Base-by-base conservation (phyloP, 1,284 basidiomycete genomes). In the Cryptococcus amylolentus region DNA sequence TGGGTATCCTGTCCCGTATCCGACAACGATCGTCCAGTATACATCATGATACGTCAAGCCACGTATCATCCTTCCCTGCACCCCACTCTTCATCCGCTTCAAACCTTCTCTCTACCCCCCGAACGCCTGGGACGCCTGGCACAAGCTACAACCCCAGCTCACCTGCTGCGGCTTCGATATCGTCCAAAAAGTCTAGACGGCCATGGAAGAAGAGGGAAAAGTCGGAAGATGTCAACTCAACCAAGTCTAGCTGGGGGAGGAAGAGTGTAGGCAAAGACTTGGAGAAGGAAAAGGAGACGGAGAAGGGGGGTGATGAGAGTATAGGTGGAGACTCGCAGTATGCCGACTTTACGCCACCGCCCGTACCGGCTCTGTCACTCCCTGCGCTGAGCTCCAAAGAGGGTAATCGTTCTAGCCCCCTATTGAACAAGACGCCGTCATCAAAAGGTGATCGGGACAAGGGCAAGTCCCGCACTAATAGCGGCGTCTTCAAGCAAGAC, bases 401-500 rank as follows among this genome's bases (percentile, higher is more conserved):
- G 31, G 31, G 31, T 3, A 1, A 1, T 35, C 31, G 2, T 3
- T 35, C 31, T 35, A 35, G 31, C 31, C 31, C 31, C 10, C 31
- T 35, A 1, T 6, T 35, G 31, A 35, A 35, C 31, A 35, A 35
- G 31, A 35, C 31, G 31, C 31, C 31, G 7, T 10, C 10, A 35
- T 35, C 31, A 35, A 10, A 3, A 35, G 31, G 7, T 2, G 31
- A 35, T 35, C 31, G 7, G 7, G 31, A 35, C 0, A 35, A 35
- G 31, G 31, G 10, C 10, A 35, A 35, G 31, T 8, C 10, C 10
- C 31, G 31, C 10, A 35, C 44, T 14, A 26, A 14, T 9, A 28
- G 44, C 44, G 18, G 27, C 9, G 56, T 54, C 2, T 69, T 62
- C 49, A 41, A 28, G 41, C 52, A 64, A 46, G 63, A 67, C 38